Percentiles rank a stretch among this genome's conserved stretches.
phyloP scores from a whole-genome alignment of 1,284 basidiomycete species.

The Moesziomyces sp. region DNA sequence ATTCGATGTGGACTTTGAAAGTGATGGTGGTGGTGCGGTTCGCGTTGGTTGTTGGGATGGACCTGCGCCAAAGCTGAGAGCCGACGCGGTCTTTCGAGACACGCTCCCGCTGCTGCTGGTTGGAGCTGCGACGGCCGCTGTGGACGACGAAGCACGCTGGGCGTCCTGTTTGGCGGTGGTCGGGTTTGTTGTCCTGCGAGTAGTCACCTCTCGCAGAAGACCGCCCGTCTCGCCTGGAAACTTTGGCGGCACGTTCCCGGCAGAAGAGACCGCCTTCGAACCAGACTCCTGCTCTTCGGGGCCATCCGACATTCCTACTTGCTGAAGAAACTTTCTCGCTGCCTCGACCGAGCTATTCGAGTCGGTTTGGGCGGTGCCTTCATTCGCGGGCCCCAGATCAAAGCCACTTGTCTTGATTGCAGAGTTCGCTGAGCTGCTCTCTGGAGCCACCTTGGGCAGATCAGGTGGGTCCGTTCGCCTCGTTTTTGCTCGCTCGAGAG shows the following conservation, averaged over 20 bases:
- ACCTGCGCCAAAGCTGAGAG: slow-evolving; percentile 31
- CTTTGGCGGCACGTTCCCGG: slow-evolving; percentile 15
- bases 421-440: too few relatives aligned
- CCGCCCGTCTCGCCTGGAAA: slow-evolving; percentile 39
- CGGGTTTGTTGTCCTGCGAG: slow-evolving; percentile 15
- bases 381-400: too few relatives aligned
- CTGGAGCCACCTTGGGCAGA: background rate
- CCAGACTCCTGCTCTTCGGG: background rate
- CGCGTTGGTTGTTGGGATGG: background rate
- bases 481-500: background rate
- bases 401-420: too few relatives aligned
- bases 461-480: slow-evolving; percentile 8
- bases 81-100: slow-evolving; percentile 26
- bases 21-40: background rate
- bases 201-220: slow-evolving; percentile 33
- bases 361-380: background rate
- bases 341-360: slow-evolving; percentile 35
- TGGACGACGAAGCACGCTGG: background rate
- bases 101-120: background rate
- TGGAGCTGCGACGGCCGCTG: background rate
- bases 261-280: background rate
- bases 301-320: slow-evolving; percentile 28
- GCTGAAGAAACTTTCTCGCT: slow-evolving; percentile 32
- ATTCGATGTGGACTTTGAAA: background rate
- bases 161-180: background rate